phyloP scores from a whole-genome alignment of 176 grass and related monocot genomes.

The Puya raimondii region DNA sequence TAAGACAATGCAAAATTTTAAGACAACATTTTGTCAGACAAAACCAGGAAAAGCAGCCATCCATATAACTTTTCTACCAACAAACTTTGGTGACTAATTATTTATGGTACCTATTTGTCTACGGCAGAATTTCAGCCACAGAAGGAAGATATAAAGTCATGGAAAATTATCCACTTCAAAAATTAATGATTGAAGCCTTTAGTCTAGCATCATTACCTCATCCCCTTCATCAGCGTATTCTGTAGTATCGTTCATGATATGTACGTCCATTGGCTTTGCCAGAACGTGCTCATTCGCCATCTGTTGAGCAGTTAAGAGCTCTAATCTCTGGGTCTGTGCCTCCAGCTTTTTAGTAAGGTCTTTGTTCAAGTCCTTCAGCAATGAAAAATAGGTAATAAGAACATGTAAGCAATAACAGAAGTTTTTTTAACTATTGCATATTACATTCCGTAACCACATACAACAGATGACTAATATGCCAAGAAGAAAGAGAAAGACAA shows the following conservation, averaged over 20 bases:
- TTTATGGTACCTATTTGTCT: neutral
- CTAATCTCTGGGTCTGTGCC: slow-evolving; percentile 83
- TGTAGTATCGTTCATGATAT: slow-evolving; percentile 56
- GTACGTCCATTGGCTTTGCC: slow-evolving; percentile 44
- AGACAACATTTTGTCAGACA: neutral
- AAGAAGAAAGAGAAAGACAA: no score
- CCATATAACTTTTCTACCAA: neutral
- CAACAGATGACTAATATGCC: no score
- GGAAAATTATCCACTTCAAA: neutral
- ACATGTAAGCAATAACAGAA: slow-evolving; percentile 8
- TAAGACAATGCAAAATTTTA: neutral
- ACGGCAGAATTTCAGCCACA: neutral
- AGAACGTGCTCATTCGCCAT: slow-evolving; percentile 59
- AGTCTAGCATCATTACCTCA: slow-evolving; percentile 43
- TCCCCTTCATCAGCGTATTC: slow-evolving; percentile 98
- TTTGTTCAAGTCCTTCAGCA: slow-evolving; percentile 75
- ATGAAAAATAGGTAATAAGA: slow-evolving; percentile 20
- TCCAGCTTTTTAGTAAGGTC: slow-evolving; percentile 91
- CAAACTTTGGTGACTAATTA: neutral
- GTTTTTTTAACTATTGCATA: neutral
- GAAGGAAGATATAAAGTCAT: neutral
- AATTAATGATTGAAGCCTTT: neutral
- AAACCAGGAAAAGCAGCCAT: neutral
- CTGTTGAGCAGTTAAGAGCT: slow-evolving; percentile 65
- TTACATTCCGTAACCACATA: no score